Percentiles rank a stretch among this genome's conserved stretches.
These are phyloP conservation scores for Xylariaceae sp. DNA, from an alignment of 2,329 filamentous ascomycete genomes.

Conservation along the genomic window DNA sequence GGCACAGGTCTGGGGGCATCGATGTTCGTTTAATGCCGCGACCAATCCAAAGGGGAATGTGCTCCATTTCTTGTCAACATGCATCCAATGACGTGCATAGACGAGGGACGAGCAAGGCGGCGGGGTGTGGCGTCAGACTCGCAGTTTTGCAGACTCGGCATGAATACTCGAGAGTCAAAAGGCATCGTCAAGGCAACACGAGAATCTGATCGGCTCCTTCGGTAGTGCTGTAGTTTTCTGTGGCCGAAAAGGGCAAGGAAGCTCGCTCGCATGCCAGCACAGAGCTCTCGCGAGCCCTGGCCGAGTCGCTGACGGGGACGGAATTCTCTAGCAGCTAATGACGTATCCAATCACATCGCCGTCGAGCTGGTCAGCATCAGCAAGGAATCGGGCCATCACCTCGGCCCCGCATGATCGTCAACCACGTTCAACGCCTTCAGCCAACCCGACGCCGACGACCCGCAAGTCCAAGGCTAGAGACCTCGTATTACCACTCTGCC, in stretches of 20 bases:
- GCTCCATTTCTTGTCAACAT: too few relatives aligned
- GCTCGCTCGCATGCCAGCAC: slow-evolving; percentile 13
- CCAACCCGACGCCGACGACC: slow-evolving; percentile 6
- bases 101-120: too few relatives aligned
- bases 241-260: slow-evolving; percentile 17
- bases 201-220: slow-evolving; percentile 23
- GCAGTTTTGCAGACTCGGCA: too few relatives aligned
- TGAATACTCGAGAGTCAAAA: too few relatives aligned
- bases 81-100: too few relatives aligned
- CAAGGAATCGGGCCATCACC: background rate
- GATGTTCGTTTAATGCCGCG: too few relatives aligned
- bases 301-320: slow-evolving; percentile 17
- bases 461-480: slow-evolving; percentile 14
- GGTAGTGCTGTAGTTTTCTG: slow-evolving; percentile 18
- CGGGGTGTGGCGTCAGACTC: too few relatives aligned
- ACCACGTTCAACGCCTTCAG: slow-evolving; percentile 15
- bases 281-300: slow-evolving; percentile 11
- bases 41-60: too few relatives aligned
- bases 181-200: slow-evolving; percentile 30
- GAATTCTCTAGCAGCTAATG: slow-evolving; percentile 14
- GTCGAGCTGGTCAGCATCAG: background rate
- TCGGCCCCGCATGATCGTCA: slow-evolving; percentile 16
- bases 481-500: slow-evolving; percentile 23
- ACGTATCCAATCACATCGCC: slow-evolving; percentile 19
- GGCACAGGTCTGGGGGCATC: too few relatives aligned